phyloP scores from a whole-genome alignment of 495 filamentous ascomycete genomes.

The Penicillium herquei region DNA sequence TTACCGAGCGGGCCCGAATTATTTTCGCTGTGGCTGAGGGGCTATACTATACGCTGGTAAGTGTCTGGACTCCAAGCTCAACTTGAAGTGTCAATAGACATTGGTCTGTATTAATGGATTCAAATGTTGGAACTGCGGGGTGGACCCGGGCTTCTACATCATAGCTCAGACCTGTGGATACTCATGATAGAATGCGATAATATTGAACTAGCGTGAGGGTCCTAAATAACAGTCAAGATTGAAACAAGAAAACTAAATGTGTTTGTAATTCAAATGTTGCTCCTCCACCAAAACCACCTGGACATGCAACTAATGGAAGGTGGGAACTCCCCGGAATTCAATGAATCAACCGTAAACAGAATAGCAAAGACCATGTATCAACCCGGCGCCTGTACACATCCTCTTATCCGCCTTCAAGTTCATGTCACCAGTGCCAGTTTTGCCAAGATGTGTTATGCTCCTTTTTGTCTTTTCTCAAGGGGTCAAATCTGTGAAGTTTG shows the following conservation, averaged over 20 bases:
- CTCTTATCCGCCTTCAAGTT: background rate
- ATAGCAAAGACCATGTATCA: background rate
- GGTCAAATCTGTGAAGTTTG: background rate
- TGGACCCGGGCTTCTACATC: background rate
- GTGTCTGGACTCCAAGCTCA: background rate
- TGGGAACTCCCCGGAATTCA: background rate
- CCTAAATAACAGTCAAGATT: no score
- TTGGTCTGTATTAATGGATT: background rate
- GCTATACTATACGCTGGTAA: background rate
- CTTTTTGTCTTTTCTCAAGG: background rate
- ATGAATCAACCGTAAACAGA: background rate
- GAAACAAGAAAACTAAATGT: no score
- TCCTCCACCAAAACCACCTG: background rate
- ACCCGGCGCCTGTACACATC: background rate
- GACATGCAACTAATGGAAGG: background rate
- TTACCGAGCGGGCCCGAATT: conserved; percentile 22
- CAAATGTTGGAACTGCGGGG: background rate
- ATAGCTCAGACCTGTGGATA: background rate
- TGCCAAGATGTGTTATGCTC: background rate
- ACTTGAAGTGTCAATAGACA: background rate
- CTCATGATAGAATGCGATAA: background rate
- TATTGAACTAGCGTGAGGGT: no score
- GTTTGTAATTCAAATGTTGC: no score
- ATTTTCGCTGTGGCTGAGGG: conserved; percentile 22
- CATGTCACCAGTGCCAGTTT: background rate